Percentiles rank a stretch among this genome's conserved stretches.
Conservation (phyloP, 495 filamentous ascomycete species). For the Parathielavia hyrcaniae region DNA sequence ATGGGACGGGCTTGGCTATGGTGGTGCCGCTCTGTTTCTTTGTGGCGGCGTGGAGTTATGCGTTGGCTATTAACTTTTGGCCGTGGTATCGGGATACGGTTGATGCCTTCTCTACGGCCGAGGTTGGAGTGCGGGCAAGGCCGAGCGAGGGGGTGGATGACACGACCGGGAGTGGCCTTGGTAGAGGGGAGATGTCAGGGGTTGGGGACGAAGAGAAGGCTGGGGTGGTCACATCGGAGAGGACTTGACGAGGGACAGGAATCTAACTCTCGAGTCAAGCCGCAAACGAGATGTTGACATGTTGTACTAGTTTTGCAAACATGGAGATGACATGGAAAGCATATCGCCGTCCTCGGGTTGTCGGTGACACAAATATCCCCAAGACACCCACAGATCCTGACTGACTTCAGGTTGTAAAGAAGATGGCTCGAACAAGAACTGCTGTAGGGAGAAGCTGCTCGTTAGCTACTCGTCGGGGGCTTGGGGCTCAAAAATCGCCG, state of each 20-base stretch:
- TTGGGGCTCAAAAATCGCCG: too few relatives aligned
- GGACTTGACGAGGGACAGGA: background rate
- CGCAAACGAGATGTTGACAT: too few relatives aligned
- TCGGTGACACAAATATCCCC: too few relatives aligned
- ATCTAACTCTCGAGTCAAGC: too few relatives aligned
- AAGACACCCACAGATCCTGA: too few relatives aligned
- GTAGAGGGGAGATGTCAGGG: background rate
- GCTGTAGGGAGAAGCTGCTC: too few relatives aligned
- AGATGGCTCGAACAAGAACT: too few relatives aligned
- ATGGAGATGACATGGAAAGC: too few relatives aligned
- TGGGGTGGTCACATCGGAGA: background rate
- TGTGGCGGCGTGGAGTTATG: constrained; percentile 38
- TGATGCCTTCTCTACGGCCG: constrained; percentile 44
- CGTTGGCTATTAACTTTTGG: constrained; percentile 50
- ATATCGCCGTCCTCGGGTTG: too few relatives aligned
- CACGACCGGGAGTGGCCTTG: background rate
- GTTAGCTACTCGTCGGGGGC: too few relatives aligned
- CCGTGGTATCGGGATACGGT: constrained; percentile 53
- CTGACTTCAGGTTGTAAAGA: too few relatives aligned
- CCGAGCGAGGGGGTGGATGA: background rate
- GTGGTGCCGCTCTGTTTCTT: constrained; percentile 41
- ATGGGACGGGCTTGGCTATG: constrained; percentile 36
- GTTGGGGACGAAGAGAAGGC: background rate
- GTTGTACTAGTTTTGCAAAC: too few relatives aligned
- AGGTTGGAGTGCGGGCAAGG: background rate